A percentile compares a stretch with the other conserved stretches of the same genome.
These are phyloP conservation scores for Sarocladiaceae sp. DNA, from an alignment of 2,329 filamentous ascomycete species.

Conservation along the genomic window DNA sequence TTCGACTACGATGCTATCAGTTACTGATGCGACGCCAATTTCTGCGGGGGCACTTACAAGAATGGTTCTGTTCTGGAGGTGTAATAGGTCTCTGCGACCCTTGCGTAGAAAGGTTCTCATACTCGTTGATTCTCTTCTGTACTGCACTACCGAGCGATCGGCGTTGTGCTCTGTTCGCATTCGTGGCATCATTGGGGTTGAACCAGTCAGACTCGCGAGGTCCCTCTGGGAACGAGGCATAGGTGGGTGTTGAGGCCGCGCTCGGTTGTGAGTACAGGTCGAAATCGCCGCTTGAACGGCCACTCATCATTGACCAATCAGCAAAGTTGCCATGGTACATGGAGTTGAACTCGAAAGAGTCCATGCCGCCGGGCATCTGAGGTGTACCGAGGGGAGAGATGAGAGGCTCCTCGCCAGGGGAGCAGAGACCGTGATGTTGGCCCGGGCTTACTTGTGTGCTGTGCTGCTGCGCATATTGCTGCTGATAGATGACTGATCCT, in stretches of 20 bases:
- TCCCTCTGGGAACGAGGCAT: constrained; percentile 11
- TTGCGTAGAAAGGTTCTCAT: constrained; percentile 45
- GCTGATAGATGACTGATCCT: constrained; percentile 51
- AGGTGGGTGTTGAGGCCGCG: constrained; percentile 3
- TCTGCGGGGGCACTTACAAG: constrained; percentile 40
- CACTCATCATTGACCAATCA: constrained; percentile 6
- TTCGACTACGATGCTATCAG: constrained; percentile 38
- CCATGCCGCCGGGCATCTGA: constrained; percentile 37
- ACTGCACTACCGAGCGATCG: constrained; percentile 54
- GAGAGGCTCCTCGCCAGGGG: constrained; percentile 47
- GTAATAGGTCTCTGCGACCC: constrained; percentile 50
- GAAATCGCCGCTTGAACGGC: constrained; percentile 6
- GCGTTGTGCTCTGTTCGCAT: constrained; percentile 19
- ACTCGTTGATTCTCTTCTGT: constrained; percentile 53
- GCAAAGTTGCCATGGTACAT: constrained; percentile 4
- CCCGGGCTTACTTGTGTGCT: constrained; percentile 71
- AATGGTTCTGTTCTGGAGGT: constrained; percentile 53
- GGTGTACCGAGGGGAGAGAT: constrained; percentile 51
- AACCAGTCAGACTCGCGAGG: constrained; percentile 46
- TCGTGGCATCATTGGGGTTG: constrained; percentile 23
- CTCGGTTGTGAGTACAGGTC: constrained; percentile 8
- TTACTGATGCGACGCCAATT: constrained; percentile 1
- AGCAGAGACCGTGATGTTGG: constrained; percentile 30
- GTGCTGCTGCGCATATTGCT: constrained; percentile 90
- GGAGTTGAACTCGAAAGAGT: constrained; percentile 32